These are phyloP conservation scores for Ananas comosus DNA, from an alignment of 176 grass and related monocot species.

Conservation along the genomic window DNA sequence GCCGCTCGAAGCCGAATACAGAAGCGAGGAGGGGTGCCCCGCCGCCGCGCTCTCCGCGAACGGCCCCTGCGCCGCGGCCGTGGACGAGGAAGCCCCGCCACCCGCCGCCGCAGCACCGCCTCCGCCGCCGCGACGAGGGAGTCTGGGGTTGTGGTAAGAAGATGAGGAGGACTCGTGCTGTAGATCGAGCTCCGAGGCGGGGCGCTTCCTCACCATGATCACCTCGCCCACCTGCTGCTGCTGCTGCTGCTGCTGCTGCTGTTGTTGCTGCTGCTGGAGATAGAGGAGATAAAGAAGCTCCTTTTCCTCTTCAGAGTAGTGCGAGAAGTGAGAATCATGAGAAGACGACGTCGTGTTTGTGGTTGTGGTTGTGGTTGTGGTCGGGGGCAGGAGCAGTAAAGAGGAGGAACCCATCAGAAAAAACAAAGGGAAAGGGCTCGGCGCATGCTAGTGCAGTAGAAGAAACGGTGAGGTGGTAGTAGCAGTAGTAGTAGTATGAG, in stretches of 20 bases:
- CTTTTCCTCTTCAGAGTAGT: not conserved
- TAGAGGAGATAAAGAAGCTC: constrained; percentile 29
- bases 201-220: constrained; percentile 82
- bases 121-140: constrained; percentile 20
- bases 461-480: not conserved
- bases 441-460: constrained; percentile 1
- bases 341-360: not conserved
- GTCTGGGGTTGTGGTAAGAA: constrained; percentile 22
- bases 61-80: not conserved
- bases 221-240: constrained; percentile 11
- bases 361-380: not conserved
- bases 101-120: constrained; percentile 21
- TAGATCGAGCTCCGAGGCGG: constrained; percentile 49
- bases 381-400: not conserved
- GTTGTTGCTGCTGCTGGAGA: constrained; percentile 25
- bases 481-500: not conserved
- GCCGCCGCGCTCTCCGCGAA: constrained; percentile 5
- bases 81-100: not conserved
- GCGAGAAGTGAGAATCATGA: not conserved
- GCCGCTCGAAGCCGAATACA: constrained; percentile 10
- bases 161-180: constrained; percentile 17
- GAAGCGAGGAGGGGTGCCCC: constrained; percentile 8
- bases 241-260: constrained; percentile 1
- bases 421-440: constrained; percentile 14
- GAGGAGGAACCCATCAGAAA: constrained; percentile 20